phyloP scores from a whole-genome alignment of 2,329 filamentous ascomycete genomes.

The Lasiodiplodia citricola region DNA sequence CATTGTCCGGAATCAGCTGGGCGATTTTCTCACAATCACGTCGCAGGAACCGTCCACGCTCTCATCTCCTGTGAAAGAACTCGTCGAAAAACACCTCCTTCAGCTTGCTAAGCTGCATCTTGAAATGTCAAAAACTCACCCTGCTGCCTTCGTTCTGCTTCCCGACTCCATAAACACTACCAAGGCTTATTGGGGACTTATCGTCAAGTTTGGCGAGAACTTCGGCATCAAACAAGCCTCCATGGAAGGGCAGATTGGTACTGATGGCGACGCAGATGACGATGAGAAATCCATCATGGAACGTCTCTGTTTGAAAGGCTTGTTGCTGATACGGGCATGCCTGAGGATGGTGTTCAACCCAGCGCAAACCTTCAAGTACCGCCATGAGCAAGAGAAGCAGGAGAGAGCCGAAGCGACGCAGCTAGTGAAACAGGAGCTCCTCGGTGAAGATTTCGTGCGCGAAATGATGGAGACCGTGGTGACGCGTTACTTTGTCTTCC shows the following conservation, averaged over 20 bases:
- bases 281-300: slow-evolving; percentile 68
- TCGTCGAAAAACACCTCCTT: slow-evolving; percentile 83
- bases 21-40: slow-evolving; percentile 72
- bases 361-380: slow-evolving; percentile 81
- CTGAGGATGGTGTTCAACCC: slow-evolving; percentile 85
- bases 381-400: slow-evolving; percentile 72
- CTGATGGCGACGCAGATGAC: slow-evolving; percentile 52
- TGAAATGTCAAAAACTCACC: slow-evolving; percentile 79
- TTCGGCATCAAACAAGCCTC: slow-evolving; percentile 62
- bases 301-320: slow-evolving; percentile 79
- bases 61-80: slow-evolving; percentile 56
- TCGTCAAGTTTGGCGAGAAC: slow-evolving; percentile 75
- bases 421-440: slow-evolving; percentile 72
- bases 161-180: slow-evolving; percentile 80
- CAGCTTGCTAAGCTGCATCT: slow-evolving; percentile 93
- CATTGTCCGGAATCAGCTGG: slow-evolving; percentile 76
- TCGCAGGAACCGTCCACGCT: slow-evolving; percentile 62
- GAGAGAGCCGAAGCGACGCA: slow-evolving; percentile 74
- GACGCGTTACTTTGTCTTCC: slow-evolving; percentile 85
- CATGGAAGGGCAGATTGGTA: slow-evolving; percentile 39
- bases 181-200: slow-evolving; percentile 83
- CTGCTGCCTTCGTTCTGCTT: slow-evolving; percentile 81
- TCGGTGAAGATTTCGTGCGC: slow-evolving; percentile 77
- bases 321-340: slow-evolving; percentile 82
- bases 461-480: slow-evolving; percentile 86